Evolutionary conservation across 371 early-diverging fungal species (phyloP).

Genomic region (Actinomortierella wolfii): DNA sequence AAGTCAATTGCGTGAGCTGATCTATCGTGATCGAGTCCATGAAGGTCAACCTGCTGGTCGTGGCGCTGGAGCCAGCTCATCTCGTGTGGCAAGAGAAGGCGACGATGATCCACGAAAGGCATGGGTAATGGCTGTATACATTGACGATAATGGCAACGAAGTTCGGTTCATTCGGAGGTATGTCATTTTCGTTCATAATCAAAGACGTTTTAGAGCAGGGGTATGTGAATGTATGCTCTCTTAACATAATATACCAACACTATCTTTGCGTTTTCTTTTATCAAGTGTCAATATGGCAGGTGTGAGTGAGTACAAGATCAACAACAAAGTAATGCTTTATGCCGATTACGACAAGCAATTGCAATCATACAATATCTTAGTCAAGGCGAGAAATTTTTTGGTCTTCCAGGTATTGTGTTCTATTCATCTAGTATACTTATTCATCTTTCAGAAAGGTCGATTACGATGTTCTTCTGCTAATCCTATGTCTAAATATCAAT

Average conservation of each 20-base stretch:
- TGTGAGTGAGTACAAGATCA: constrained; percentile 87
- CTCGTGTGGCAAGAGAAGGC: constrained; percentile 22
- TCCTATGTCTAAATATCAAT: not conserved
- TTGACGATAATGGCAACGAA: constrained; percentile 57
- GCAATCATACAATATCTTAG: constrained; percentile 89
- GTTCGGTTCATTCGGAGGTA: constrained; percentile 66
- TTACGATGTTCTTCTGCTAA: not conserved
- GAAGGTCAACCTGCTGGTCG: not conserved
- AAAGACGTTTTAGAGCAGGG: too few species aligned
- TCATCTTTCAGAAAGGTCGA: not conserved
- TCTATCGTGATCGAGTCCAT: constrained; percentile 73
- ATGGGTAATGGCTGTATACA: constrained; percentile 82
- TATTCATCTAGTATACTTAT: not conserved
- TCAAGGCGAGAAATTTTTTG: constrained; percentile 96
- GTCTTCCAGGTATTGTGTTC: constrained; percentile 88
- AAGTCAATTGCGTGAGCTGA: constrained; percentile 84
- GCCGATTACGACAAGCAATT: constrained; percentile 78
- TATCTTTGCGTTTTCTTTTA: not conserved
- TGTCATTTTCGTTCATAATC: not conserved
- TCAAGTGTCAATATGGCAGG: constrained; percentile 71
- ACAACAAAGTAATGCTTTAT: constrained; percentile 72
- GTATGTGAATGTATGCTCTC: not conserved
- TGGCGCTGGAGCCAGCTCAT: constrained; percentile 13
- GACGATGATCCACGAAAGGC: constrained; percentile 61
- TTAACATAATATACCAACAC: not conserved